These are phyloP conservation scores for Dothiorella sarmentorum DNA, from an alignment of 2,329 filamentous ascomycete species.

Conservation along the genomic window DNA sequence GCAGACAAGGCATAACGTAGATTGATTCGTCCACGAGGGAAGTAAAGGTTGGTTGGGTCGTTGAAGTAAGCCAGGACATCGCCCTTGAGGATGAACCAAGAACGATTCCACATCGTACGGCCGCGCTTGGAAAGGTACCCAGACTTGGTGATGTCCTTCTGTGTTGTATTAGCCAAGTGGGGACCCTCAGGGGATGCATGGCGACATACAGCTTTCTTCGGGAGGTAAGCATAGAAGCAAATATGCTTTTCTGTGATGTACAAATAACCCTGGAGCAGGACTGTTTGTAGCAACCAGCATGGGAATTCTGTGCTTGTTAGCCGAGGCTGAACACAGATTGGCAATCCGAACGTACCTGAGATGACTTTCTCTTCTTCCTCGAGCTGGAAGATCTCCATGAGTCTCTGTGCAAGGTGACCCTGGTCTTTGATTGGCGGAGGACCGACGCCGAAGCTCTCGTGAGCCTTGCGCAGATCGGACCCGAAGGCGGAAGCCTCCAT, in stretches of 20 bases:
- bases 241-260: conserved; percentile 92
- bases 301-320: conserved; percentile 66
- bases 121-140: conserved; percentile 87
- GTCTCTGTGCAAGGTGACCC: conserved; percentile 56
- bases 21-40: conserved; percentile 87
- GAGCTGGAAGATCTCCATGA: conserved; percentile 69
- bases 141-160: conserved; percentile 66
- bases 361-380: conserved; percentile 79
- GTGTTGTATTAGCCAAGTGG: conserved; percentile 21
- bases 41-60: conserved; percentile 81
- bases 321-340: not conserved
- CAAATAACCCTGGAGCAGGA: conserved; percentile 89
- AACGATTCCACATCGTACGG: conserved; percentile 82
- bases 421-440: not conserved
- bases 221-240: conserved; percentile 96
- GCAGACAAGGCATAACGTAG: conserved; percentile 88
- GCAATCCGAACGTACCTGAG: conserved; percentile 51
- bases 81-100: conserved; percentile 90
- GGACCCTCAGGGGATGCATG: too few relatives aligned
- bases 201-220: conserved; percentile 73
- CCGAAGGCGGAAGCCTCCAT: conserved; percentile 19
- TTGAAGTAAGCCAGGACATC: conserved; percentile 89
- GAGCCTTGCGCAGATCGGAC: conserved; percentile 11
- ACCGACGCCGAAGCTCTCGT: conserved; percentile 1
- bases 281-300: conserved; percentile 88